Percentiles rank a stretch among this genome's conserved stretches.
Evolutionary conservation across 2,329 filamentous ascomycete species (phyloP).

Genomic region (Orbilia blumenaviensis): DNA sequence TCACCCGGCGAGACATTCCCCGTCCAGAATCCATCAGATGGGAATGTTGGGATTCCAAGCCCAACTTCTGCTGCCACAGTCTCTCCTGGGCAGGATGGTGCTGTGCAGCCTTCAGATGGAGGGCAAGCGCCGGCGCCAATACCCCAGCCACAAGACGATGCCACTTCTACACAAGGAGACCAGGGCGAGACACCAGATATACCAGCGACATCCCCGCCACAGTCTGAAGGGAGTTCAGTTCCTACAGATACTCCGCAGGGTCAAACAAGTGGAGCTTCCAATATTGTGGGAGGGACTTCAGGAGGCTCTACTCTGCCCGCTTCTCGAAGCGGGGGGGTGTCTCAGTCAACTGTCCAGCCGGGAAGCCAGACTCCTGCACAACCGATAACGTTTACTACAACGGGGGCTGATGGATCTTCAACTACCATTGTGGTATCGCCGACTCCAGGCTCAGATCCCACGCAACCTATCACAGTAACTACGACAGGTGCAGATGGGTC

Average conservation of each 20-base stretch:
- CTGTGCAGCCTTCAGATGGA: neutral
- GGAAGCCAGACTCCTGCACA: neutral
- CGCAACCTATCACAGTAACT: neutral
- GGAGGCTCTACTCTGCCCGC: neutral
- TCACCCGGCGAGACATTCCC: neutral
- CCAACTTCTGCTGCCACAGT: neutral
- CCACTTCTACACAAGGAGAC: neutral
- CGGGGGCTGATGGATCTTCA: neutral
- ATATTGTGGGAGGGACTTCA: neutral
- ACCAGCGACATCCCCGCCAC: neutral
- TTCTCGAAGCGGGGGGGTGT: neutral
- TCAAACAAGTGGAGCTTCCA: neutral
- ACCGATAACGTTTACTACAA: neutral
- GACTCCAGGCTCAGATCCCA: neutral
- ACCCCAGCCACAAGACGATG: neutral
- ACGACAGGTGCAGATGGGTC: neutral
- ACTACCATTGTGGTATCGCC: neutral
- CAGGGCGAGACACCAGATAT: neutral
- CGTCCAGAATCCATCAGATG: neutral
- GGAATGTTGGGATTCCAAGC: neutral
- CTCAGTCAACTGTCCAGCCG: neutral
- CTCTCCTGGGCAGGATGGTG: neutral
- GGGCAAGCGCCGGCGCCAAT: neutral
- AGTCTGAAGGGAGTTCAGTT: neutral
- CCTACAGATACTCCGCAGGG: neutral